Conservation (phyloP, 1,139 yeast species). For the Scheffersomyces lignicola region DNA sequence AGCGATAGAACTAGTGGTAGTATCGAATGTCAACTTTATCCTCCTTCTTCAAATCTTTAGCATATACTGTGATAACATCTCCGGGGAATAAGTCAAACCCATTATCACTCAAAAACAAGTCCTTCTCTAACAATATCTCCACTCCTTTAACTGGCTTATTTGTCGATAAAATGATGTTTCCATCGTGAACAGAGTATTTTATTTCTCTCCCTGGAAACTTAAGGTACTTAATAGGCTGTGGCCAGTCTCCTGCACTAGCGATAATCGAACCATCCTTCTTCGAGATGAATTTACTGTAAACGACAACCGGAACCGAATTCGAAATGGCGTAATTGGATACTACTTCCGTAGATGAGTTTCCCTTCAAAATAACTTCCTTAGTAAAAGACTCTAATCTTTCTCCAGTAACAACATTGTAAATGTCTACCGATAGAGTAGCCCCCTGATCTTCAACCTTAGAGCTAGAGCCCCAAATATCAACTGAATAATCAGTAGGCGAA, state of each 20-base stretch:
- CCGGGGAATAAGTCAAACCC: conserved; percentile 47
- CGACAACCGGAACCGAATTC: conserved; percentile 20
- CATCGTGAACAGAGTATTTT: conserved; percentile 16
- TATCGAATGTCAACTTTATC: conserved; percentile 2
- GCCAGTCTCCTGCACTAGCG: conserved; percentile 49
- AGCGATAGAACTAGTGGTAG: too few species aligned
- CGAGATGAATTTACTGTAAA: conserved; percentile 18
- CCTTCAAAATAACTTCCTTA: conserved; percentile 19
- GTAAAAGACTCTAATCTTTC: conserved; percentile 17
- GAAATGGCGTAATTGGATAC: conserved; percentile 14
- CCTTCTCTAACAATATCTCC: conserved; percentile 22
- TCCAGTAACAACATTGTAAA: conserved; percentile 32
- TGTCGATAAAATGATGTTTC: conserved; percentile 19
- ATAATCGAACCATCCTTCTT: conserved; percentile 17
- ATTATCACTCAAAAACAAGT: conserved; percentile 33
- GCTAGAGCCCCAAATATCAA: conserved; percentile 48
- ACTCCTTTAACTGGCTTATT: conserved; percentile 45
- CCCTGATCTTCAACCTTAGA: conserved; percentile 19
- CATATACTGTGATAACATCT: conserved; percentile 12
- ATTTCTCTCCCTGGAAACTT: conserved; percentile 24
- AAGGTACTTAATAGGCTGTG: conserved; percentile 51
- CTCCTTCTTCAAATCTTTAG: not conserved
- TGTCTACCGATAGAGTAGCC: conserved; percentile 26
- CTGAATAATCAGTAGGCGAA: conserved; percentile 18
- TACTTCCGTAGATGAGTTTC: conserved; percentile 38